Conservation (phyloP, 371 early-diverging fungal species). For the Apophysomyces variabilis region DNA sequence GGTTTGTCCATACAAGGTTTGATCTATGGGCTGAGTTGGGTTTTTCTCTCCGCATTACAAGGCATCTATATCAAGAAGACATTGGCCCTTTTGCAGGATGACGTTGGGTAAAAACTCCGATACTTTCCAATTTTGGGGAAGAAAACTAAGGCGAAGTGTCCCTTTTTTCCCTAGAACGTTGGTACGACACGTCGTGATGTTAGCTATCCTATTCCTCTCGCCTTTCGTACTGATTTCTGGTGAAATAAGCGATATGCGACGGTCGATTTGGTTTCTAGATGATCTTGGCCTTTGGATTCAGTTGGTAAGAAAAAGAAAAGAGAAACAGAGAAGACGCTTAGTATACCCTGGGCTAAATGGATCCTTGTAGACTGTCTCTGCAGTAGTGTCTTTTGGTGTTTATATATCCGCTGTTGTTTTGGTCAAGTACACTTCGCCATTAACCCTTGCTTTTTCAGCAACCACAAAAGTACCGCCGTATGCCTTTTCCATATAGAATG, state of each 20-base stretch:
- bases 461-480: conserved; percentile 11
- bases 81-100: conserved; percentile 8
- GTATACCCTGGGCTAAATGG: too few relatives aligned
- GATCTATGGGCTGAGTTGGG: not conserved
- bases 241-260: conserved; percentile 15
- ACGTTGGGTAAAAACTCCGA: conserved; percentile 4
- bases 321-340: too few relatives aligned
- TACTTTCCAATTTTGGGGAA: not conserved
- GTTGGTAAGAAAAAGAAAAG: conserved; percentile 10
- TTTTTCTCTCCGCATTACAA: not conserved
- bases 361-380: conserved; percentile 13
- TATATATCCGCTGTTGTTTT: conserved; percentile 17
- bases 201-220: not conserved
- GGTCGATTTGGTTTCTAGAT: conserved; percentile 14
- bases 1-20: not conserved
- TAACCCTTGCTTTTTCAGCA: conserved; percentile 14
- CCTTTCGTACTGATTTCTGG: conserved; percentile 16
- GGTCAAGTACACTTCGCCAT: conserved; percentile 20
- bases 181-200: not conserved
- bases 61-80: conserved; percentile 5
- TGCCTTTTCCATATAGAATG: not conserved
- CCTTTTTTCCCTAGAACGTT: not conserved
- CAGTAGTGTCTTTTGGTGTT: conserved; percentile 16
- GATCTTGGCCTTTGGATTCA: conserved; percentile 29
- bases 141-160: not conserved